A percentile compares a stretch with the other conserved stretches of the same genome.
phyloP scores from a whole-genome alignment of 192 early-diverging fungal species.

The Coemansia sp. region DNA sequence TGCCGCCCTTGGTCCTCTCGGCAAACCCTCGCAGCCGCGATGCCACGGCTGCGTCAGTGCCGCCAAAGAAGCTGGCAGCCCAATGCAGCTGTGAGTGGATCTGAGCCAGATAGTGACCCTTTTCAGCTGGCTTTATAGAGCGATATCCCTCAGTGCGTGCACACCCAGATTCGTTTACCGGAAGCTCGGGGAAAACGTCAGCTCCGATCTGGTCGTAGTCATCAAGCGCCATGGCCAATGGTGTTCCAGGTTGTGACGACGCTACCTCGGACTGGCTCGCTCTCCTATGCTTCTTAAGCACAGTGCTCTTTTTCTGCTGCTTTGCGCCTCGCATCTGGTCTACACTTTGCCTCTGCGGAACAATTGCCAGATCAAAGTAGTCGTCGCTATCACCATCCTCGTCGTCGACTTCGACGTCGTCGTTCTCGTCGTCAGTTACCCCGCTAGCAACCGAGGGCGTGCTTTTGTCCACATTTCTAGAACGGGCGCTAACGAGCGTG shows the following conservation, averaged over 20 bases:
- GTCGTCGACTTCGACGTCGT: background rate
- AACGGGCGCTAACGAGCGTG: background rate
- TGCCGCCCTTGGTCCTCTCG: constrained; percentile 10
- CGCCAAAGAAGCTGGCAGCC: constrained; percentile 55
- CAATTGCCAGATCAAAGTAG: constrained; percentile 12
- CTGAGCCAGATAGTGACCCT: constrained; percentile 66
- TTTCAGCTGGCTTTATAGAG: constrained; percentile 64
- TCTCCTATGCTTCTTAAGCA: constrained; percentile 16
- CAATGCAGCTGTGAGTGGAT: constrained; percentile 53
- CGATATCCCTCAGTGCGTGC: constrained; percentile 86
- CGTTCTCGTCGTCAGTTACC: constrained; percentile 7
- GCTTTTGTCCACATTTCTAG: background rate
- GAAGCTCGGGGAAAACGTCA: constrained; percentile 20
- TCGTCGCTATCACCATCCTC: background rate
- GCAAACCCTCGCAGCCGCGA: constrained; percentile 52
- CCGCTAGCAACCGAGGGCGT: constrained; percentile 5
- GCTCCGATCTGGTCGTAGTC: background rate
- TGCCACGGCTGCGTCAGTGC: constrained; percentile 47
- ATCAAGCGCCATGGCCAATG: constrained; percentile 11
- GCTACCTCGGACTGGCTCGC: constrained; percentile 22
- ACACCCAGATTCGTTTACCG: constrained; percentile 66
- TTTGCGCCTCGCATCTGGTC: background rate
- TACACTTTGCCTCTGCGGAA: constrained; percentile 8
- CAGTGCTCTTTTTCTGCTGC: background rate
- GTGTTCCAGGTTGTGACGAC: constrained; percentile 35